phyloP scores from a whole-genome alignment of 1,284 basidiomycete species.

The Ceratobasidium sp. region DNA sequence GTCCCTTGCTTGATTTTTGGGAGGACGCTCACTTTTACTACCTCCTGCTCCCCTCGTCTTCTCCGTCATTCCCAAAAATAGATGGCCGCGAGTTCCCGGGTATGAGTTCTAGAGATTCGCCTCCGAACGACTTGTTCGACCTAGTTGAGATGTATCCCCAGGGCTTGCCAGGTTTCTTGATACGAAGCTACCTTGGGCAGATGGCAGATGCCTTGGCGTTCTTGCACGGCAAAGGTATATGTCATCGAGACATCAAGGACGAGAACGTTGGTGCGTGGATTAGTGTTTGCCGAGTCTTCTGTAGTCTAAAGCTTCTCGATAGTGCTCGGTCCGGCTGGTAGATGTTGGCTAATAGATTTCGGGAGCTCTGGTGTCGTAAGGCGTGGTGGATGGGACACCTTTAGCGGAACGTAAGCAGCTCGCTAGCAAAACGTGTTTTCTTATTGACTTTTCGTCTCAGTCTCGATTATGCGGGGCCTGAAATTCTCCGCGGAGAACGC shows the following conservation, averaged over 20 bases:
- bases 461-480: conserved; percentile 96
- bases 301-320: not conserved
- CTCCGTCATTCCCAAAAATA: conserved; percentile 56
- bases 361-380: conserved; percentile 90
- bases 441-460: conserved; percentile 56
- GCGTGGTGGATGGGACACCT: conserved; percentile 91
- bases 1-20: conserved; percentile 95
- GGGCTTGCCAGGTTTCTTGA: conserved; percentile 79
- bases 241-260: conserved; percentile 98
- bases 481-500: conserved; percentile 93
- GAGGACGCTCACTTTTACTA: conserved; percentile 98
- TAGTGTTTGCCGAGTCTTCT: conserved; percentile 56
- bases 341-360: conserved; percentile 95
- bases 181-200: conserved; percentile 91
- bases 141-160: conserved; percentile 90
- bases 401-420: conserved; percentile 85
- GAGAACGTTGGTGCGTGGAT: conserved; percentile 79
- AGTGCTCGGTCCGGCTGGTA: conserved; percentile 71
- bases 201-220: conserved; percentile 93
- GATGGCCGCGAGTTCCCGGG: conserved; percentile 29
- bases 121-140: conserved; percentile 85
- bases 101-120: conserved; percentile 36
- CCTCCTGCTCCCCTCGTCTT: conserved; percentile 78
- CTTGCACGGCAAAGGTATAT: conserved; percentile 91
- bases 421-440: not conserved